Evolutionary conservation across 2,329 filamentous ascomycete species (phyloP), one percentile per base, ranked within the genome.

Genomic region (Acrocalymma vagum): DNA sequence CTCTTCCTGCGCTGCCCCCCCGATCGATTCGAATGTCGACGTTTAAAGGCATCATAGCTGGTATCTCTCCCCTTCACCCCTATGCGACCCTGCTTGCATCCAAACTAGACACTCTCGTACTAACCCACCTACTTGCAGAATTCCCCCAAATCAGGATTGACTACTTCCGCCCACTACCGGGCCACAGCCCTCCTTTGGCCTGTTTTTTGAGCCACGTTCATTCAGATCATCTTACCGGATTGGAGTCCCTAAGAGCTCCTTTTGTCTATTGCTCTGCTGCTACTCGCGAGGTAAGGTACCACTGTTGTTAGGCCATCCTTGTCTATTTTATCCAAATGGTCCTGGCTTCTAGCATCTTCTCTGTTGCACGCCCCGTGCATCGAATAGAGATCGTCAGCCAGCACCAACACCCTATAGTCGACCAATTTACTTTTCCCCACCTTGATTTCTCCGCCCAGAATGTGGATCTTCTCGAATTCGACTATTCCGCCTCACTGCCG

Each of bases 201-300:
- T 94, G 87, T 66, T 96, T 97, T 63, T 77, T 97, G 17, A 95
- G 88, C 68, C 93, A 97, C 79, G 84, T 95, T 2, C 93, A 96
- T 64, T 95, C 87, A 51, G 92, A 96, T 58, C 93, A 96, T 69
- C 79, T 96, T 1, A 79, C 80, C 23, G 92, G 93, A 0, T 78
- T 96, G 2, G 90, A 95, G 55, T 82, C 78, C 9, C 78, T 92
- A 38, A 81, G 84, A 29, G 83, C 88, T 18, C 88, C 90, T 0
- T 96, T 96, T 60, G 83, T 97, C 14, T 96, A 96, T 69, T 96
- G 91, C 72, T 96, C 92, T 1, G 79, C 87, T 0, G 88, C 89
- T 0, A 96, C 92, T 0, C 82, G 82, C 50, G 86, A 91, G 67
- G 84, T 78, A 61, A 56, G 53, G 34, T 32, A 37, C 43, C 24